Evolutionary conservation across 1,284 basidiomycete species (phyloP), one percentile per base, ranked within the genome.

Genomic region (Cyathus pygmaeus): DNA sequence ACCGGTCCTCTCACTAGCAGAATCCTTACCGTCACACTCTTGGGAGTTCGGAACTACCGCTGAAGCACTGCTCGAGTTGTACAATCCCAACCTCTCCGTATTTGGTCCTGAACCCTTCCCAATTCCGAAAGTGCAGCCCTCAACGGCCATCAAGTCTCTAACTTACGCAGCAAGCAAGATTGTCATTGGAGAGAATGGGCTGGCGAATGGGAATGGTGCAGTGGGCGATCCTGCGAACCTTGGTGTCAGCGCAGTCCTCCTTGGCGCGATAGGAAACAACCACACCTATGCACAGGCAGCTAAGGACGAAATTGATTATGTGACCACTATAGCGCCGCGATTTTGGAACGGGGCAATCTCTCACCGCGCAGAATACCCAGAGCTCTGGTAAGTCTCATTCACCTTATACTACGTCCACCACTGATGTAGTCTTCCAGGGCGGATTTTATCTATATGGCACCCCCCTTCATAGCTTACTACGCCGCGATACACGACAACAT

Each of bases 381-480:
- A 36, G 15, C 33, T 36, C 7, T 36, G 15, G 33, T 7, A 36
- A 36, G 33, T 36, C 15, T 36, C 15, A 15, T 15, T 36, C 7
- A 36, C 33, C 33, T 36, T 9, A 9, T 15, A 36, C 33, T 36
- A 9, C 33, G 33, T 9, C n/a, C n/a, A n/a, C n/a, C n/a, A n/a
- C n/a, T n/a, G n/a, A n/a, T n/a, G 19, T 24, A 49, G 26, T 3
- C 3, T 15, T n/a, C 17, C 57, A 85, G 84, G 87, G 77, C 86
- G 17, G 87, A 89, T 71, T 89, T 84, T 63, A 75, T 89, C 1
- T 91, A 90, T 76, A 91, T 92, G 91, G 88, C 85, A 1, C 92
- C 93, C 3, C 92, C 93, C 1, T 94, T 93, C 75, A 80, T 95
- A 42, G 91, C 93, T 3, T 92, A 89, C 74, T 93, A 88, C 66